Evolutionary conservation across 371 early-diverging fungal genomes (phyloP).

Genomic region (Dinochytrium kinnereticum): DNA sequence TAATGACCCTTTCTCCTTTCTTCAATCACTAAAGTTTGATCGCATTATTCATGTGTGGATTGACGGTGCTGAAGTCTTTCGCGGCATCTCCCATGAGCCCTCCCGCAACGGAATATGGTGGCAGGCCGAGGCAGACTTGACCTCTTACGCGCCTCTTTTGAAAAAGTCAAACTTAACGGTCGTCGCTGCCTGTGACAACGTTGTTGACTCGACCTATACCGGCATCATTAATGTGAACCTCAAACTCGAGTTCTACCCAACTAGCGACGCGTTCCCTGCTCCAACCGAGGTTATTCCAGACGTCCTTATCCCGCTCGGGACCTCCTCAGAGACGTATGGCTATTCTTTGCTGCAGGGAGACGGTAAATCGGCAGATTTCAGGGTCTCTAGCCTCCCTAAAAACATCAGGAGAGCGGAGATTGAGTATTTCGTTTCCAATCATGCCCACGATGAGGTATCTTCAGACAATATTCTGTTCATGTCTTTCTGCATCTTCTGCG

Average conservation of each 20-base stretch:
- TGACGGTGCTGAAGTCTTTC: conserved; percentile 33
- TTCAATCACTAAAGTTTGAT: conserved; percentile 22
- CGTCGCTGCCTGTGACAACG: conserved; percentile 15
- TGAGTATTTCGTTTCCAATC: conserved; percentile 36
- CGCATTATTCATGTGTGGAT: conserved; percentile 23
- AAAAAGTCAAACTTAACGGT: conserved; percentile 10
- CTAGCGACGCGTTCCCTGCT: not conserved
- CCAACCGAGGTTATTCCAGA: conserved; percentile 24
- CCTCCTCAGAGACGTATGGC: not conserved
- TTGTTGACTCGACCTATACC: conserved; percentile 26
- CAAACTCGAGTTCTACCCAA: conserved; percentile 24
- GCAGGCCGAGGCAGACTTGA: conserved; percentile 28
- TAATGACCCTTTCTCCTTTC: not conserved
- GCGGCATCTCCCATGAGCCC: conserved; percentile 33
- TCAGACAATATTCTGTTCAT: not conserved
- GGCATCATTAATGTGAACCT: conserved; percentile 27
- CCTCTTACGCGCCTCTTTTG: conserved; percentile 22
- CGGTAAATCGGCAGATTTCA: conserved; percentile 21
- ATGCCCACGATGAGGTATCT: conserved; percentile 33
- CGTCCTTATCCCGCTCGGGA: conserved; percentile 23
- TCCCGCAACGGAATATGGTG: conserved; percentile 23
- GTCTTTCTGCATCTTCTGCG: not conserved
- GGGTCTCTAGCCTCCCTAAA: conserved; percentile 13
- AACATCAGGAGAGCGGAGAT: conserved; percentile 36
- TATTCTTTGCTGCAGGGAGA: conserved; percentile 12